Base-by-base conservation (phyloP, 73 alveolate genomes). In the Stentor coeruleus region DNA sequence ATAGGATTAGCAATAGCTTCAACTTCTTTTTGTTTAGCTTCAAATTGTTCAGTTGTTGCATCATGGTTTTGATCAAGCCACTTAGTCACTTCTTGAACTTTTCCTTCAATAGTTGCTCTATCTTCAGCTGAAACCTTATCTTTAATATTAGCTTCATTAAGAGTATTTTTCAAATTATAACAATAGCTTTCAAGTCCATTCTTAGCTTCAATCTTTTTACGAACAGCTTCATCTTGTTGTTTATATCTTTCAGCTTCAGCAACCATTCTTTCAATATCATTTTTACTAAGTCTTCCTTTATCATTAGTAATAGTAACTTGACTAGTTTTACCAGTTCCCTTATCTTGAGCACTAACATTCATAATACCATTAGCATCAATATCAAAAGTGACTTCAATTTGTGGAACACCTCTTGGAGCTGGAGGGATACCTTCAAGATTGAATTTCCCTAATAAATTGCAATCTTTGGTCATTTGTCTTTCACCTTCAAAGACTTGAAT, bases 401-500 rank as follows among this genome's bases (percentile, higher is more conserved):
- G 88, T 2, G 98, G 98, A 60, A 91, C 98, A 35, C 99, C 99
- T 82, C 97, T 91, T 1, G 99, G 99, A 38, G 96, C 98, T 26
- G 98, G 98, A 2, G 99, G 99, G 74, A 97, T 91, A 39, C 95
- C 96, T 49, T 86, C 92, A 41, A 98, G 87, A 87, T 90, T 93
- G 96, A 98, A 96, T 85, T 94, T 87, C 58, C 99, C 99, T 72
- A 98, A 94, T 74, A 86, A 84, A 79, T 89, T 91, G 97, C 96
- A 95, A 88, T 97, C 99, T 91, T 94, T 94, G 83, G 98, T 86
- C 96, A 96, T 85, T 81, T 88, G 86, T 77, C 99, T 92, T 89
- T 97, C 99, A n/a, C 99, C 99, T 90, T 97, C 99, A 88, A 88
- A 97, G 74, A 97, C 97, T 59, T 97, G 95, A 82, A 98, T 96